Conservation (phyloP, 805 yeast species). For the Hanseniaspora singularis region DNA sequence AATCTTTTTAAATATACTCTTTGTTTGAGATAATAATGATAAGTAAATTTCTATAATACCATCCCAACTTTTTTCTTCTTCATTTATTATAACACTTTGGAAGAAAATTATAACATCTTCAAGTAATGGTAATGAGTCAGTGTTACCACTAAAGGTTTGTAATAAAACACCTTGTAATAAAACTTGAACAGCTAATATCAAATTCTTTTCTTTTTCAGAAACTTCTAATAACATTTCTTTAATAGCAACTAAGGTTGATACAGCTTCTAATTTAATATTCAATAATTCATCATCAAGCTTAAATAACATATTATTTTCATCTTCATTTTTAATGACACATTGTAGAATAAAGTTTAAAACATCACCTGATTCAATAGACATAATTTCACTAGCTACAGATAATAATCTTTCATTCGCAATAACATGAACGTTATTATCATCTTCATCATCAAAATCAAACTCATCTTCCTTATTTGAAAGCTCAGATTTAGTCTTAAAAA, state of each 20-base stretch:
- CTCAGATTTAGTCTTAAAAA: constrained; percentile 23
- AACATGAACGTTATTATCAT: constrained; percentile 28
- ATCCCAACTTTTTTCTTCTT: constrained; percentile 33
- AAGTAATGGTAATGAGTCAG: constrained; percentile 63
- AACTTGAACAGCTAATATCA: constrained; percentile 56
- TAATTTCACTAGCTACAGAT: constrained; percentile 52
- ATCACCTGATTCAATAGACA: constrained; percentile 31
- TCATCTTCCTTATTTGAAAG: constrained; percentile 18
- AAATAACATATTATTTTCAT: constrained; percentile 24
- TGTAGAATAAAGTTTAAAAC: constrained; percentile 32
- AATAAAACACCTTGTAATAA: constrained; percentile 64
- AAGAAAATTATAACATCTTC: constrained; percentile 60
- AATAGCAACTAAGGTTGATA: constrained; percentile 38
- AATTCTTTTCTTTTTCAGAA: constrained; percentile 22
- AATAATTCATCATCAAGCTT: constrained; percentile 50
- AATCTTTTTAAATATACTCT: constrained; percentile 41
- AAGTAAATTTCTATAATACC: constrained; percentile 48
- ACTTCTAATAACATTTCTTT: background rate
- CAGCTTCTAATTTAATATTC: constrained; percentile 37
- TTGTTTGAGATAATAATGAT: constrained; percentile 45
- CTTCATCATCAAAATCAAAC: constrained; percentile 17
- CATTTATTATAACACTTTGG: constrained; percentile 21
- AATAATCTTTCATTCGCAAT: constrained; percentile 51
- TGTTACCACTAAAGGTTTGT: constrained; percentile 63
- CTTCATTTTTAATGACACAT: constrained; percentile 26